These are phyloP conservation scores for Sordariomycetes sp. DNA, from an alignment of 2,329 filamentous ascomycete genomes.

Conservation along the genomic window DNA sequence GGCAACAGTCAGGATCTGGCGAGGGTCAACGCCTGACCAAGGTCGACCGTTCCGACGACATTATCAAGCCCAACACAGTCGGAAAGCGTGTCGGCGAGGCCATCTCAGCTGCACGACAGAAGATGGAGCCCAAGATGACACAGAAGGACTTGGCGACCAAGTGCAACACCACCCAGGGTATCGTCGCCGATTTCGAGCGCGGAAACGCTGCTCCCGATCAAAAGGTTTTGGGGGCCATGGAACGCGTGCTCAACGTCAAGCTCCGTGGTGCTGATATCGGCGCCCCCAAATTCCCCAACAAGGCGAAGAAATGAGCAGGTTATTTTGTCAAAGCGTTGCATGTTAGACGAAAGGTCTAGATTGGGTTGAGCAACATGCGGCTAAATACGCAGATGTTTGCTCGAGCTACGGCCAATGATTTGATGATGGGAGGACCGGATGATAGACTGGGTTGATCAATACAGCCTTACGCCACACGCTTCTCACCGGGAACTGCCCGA, in stretches of 20 bases:
- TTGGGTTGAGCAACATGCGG: background rate
- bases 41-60: slow-evolving; percentile 94
- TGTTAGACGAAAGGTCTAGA: background rate
- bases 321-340: background rate
- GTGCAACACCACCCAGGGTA: slow-evolving; percentile 75
- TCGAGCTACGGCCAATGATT: background rate
- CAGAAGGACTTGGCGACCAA: slow-evolving; percentile 82
- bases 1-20: slow-evolving; percentile 15
- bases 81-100: slow-evolving; percentile 72
- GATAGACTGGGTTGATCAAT: background rate
- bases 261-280: slow-evolving; percentile 81
- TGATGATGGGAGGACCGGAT: background rate
- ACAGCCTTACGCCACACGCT: too few species aligned
- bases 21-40: slow-evolving; percentile 97
- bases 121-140: slow-evolving; percentile 89
- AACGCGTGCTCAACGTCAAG: slow-evolving; percentile 80
- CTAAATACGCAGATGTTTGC: background rate
- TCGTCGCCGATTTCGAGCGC: slow-evolving; percentile 80
- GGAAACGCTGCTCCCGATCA: slow-evolving; percentile 73
- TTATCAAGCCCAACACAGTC: slow-evolving; percentile 92
- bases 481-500: too few species aligned
- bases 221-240: slow-evolving; percentile 69
- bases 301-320: slow-evolving; percentile 34
- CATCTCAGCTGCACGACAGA: slow-evolving; percentile 70
- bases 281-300: slow-evolving; percentile 72